Conservation (phyloP, 2,329 filamentous ascomycete genomes). For the Fusarium pseudoanthophilum region DNA sequence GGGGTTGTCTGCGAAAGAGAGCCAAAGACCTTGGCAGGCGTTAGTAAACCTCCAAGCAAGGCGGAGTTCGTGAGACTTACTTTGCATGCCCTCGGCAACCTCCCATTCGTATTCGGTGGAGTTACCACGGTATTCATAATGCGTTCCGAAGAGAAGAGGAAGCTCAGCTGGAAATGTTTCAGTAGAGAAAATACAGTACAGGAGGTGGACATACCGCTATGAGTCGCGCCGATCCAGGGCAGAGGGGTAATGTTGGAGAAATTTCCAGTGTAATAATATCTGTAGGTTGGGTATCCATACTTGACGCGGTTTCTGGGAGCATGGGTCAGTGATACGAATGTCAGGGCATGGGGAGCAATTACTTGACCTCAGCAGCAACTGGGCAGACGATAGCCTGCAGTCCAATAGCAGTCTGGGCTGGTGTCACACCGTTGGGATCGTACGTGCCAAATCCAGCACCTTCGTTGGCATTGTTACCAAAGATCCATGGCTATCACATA, state of each 20-base stretch:
- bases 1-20: neutral
- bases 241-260: conserved; percentile 17
- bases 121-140: conserved; percentile 14
- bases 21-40: neutral
- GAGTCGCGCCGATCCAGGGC: conserved; percentile 6
- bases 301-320: neutral
- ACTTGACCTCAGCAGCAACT: conserved; percentile 16
- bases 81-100: conserved; percentile 7
- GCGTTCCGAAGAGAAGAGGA: conserved; percentile 10
- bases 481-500: conserved; percentile 6
- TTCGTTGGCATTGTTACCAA: conserved; percentile 27
- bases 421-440: neutral
- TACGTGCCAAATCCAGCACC: conserved; percentile 15
- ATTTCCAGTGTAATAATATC: conserved; percentile 19
- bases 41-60: neutral
- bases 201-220: neutral
- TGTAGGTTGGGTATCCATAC: conserved; percentile 11
- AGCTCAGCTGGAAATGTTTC: neutral
- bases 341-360: rapidly evolving
- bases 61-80: rapidly evolving
- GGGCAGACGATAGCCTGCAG: conserved; percentile 5
- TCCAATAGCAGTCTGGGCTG: conserved; percentile 1
- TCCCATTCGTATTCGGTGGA: conserved; percentile 18
- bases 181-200: rapidly evolving
- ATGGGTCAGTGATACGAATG: rapidly evolving